Evolutionary conservation across 495 filamentous ascomycete genomes (phyloP).

Genomic region (Lepraria neglecta): DNA sequence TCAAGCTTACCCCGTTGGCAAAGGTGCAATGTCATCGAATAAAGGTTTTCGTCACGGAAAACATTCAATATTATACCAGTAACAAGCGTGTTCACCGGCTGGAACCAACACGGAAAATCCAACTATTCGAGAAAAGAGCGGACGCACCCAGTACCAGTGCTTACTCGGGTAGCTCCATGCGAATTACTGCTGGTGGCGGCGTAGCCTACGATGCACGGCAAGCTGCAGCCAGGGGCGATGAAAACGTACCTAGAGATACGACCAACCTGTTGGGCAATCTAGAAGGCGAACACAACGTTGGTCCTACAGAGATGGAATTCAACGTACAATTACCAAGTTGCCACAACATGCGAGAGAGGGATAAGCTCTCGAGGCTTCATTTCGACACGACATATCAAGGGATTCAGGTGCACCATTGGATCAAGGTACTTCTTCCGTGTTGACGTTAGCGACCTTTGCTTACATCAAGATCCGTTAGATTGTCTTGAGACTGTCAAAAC

Average conservation of each 20-base stretch:
- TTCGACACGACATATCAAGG: conserved; percentile 96
- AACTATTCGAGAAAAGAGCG: conserved; percentile 84
- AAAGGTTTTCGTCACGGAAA: conserved; percentile 92
- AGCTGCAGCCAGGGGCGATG: conserved; percentile 54
- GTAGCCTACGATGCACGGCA: conserved; percentile 56
- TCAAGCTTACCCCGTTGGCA: conserved; percentile 91
- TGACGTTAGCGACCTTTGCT: not conserved
- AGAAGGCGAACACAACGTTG: conserved; percentile 57
- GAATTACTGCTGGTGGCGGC: conserved; percentile 76
- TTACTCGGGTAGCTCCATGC: conserved; percentile 72
- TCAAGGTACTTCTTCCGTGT: conserved; percentile 66
- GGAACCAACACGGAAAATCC: conserved; percentile 76
- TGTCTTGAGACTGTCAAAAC: conserved; percentile 88
- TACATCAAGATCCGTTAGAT: conserved; percentile 55
- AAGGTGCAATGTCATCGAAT: conserved; percentile 96
- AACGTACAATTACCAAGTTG: conserved; percentile 92
- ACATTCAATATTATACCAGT: conserved; percentile 84
- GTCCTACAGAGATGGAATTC: conserved; percentile 95
- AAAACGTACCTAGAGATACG: conserved; percentile 47
- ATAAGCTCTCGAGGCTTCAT: conserved; percentile 66
- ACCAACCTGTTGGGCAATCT: conserved; percentile 81
- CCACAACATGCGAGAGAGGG: conserved; percentile 72
- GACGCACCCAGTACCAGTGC: conserved; percentile 71
- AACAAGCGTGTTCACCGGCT: conserved; percentile 84
- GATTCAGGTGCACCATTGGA: conserved; percentile 97